These are phyloP conservation scores for Pythium aristosporum DNA, from an alignment of 352 stramenopile species.

Conservation along the genomic window DNA sequence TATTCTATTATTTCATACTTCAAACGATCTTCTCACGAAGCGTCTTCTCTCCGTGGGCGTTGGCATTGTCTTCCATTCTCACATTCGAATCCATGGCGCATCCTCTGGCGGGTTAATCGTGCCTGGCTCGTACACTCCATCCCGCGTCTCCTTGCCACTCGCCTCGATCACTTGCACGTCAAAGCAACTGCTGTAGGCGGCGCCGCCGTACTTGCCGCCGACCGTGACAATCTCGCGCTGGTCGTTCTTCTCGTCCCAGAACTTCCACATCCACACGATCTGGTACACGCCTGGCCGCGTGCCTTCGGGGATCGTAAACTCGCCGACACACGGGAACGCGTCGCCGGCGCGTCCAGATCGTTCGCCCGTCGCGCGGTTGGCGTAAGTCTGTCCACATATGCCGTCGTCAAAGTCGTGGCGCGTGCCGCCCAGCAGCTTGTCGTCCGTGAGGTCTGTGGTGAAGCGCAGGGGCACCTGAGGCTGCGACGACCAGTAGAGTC, in stretches of 20 bases:
- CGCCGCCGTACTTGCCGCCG: conserved; percentile 46
- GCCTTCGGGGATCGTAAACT: conserved; percentile 35
- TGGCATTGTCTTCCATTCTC: background rate
- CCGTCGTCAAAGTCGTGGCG: conserved; percentile 66
- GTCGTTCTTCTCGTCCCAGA: conserved; percentile 46
- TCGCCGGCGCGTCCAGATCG: conserved; percentile 40
- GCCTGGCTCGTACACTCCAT: conserved; percentile 3
- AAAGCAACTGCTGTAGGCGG: conserved; percentile 60
- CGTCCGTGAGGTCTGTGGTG: conserved; percentile 44
- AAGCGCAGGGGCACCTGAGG: conserved; percentile 32
- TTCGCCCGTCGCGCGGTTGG: conserved; percentile 12
- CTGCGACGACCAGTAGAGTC: conserved; percentile 52
- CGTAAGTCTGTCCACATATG: conserved; percentile 49
- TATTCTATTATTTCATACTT: conserved; percentile 7
- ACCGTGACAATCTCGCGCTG: conserved; percentile 38
- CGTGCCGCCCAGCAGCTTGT: conserved; percentile 45
- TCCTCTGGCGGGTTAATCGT: background rate
- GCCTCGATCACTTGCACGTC: conserved; percentile 39
- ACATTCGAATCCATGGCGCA: background rate
- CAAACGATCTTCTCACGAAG: conserved; percentile 23
- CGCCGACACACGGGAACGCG: conserved; percentile 46
- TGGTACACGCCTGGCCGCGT: conserved; percentile 47
- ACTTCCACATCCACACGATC: conserved; percentile 72
- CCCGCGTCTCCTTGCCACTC: background rate
- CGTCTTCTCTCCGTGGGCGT: background rate